phyloP scores from a whole-genome alignment of 352 stramenopile genomes.

The Phytophthora sp. region DNA sequence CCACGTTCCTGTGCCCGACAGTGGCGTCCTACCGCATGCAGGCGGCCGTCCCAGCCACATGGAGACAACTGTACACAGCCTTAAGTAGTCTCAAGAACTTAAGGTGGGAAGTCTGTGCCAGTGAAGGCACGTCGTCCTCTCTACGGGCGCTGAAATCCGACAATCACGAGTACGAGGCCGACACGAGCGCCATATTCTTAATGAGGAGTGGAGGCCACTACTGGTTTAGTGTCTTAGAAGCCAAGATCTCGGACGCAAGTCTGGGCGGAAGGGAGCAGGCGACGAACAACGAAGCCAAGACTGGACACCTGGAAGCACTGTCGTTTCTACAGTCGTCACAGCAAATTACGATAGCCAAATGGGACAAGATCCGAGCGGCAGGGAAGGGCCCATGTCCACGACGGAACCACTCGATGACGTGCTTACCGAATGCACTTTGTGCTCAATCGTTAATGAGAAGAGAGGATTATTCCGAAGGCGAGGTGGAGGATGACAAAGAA shows the following conservation, averaged over 20 bases:
- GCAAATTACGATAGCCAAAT: conserved; percentile 55
- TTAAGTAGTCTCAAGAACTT: conserved; percentile 51
- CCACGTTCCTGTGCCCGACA: conserved; percentile 58
- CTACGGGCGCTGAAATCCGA: conserved; percentile 69
- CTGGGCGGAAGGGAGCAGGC: conserved; percentile 30
- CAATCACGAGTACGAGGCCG: conserved; percentile 69
- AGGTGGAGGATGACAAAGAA: conserved; percentile 8
- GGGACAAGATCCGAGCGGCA: conserved; percentile 59
- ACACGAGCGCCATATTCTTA: conserved; percentile 47
- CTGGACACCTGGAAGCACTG: conserved; percentile 29
- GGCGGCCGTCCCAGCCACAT: conserved; percentile 60
- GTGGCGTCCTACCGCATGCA: conserved; percentile 73
- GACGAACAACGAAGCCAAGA: not conserved
- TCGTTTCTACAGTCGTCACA: conserved; percentile 47
- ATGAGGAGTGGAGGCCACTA: conserved; percentile 75
- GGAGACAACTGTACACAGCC: conserved; percentile 60
- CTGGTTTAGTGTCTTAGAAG: conserved; percentile 73
- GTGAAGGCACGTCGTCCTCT: conserved; percentile 54
- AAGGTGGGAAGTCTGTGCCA: conserved; percentile 47
- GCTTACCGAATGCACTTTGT: conserved; percentile 43
- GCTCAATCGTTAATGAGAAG: conserved; percentile 24
- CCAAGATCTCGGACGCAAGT: conserved; percentile 29
- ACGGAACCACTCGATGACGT: conserved; percentile 74
- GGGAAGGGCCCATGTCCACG: conserved; percentile 55
- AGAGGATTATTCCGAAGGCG: not conserved